A percentile compares a stretch with the other conserved stretches of the same genome.
phyloP scores from a whole-genome alignment of 2,329 filamentous ascomycete genomes.

The Drechslera avenae region DNA sequence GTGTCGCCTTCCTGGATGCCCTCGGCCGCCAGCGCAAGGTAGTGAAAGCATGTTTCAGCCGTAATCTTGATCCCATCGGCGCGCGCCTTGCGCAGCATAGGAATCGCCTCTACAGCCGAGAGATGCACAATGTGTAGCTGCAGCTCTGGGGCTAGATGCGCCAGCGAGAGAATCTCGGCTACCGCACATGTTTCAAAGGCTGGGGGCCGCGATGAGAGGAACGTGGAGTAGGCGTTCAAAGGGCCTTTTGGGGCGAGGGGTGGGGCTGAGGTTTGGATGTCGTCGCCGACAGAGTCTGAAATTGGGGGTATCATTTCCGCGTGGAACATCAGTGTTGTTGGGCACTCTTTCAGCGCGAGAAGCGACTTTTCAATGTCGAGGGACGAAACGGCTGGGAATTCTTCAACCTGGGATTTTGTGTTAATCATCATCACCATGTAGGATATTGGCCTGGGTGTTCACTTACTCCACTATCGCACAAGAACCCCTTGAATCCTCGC shows the following conservation, averaged over 20 bases:
- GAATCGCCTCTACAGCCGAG: constrained; percentile 86
- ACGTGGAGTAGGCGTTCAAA: constrained; percentile 81
- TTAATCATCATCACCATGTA: too few relatives aligned
- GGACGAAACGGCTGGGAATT: constrained; percentile 90
- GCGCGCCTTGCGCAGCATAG: constrained; percentile 75
- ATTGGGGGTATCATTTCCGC: constrained; percentile 97
- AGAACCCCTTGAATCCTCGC: constrained; percentile 93
- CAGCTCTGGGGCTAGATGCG: constrained; percentile 77
- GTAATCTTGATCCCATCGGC: constrained; percentile 80
- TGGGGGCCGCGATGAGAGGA: constrained; percentile 86
- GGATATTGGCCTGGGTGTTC: too few relatives aligned
- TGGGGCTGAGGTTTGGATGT: constrained; percentile 70
- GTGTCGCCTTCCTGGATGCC: constrained; percentile 84
- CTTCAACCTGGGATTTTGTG: constrained; percentile 69
- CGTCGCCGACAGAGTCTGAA: constrained; percentile 76
- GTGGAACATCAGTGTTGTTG: constrained; percentile 98
- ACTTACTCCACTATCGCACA: constrained; percentile 93
- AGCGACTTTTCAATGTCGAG: constrained; percentile 81
- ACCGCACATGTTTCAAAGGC: constrained; percentile 91
- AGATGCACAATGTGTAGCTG: constrained; percentile 93
- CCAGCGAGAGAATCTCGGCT: constrained; percentile 80
- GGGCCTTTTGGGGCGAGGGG: constrained; percentile 73
- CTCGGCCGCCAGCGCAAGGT: constrained; percentile 83
- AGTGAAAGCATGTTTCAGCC: constrained; percentile 95
- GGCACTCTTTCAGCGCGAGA: constrained; percentile 74